Evolutionary conservation across 495 filamentous ascomycete genomes (phyloP).

Genomic region (Talaromyces borbonicus): DNA sequence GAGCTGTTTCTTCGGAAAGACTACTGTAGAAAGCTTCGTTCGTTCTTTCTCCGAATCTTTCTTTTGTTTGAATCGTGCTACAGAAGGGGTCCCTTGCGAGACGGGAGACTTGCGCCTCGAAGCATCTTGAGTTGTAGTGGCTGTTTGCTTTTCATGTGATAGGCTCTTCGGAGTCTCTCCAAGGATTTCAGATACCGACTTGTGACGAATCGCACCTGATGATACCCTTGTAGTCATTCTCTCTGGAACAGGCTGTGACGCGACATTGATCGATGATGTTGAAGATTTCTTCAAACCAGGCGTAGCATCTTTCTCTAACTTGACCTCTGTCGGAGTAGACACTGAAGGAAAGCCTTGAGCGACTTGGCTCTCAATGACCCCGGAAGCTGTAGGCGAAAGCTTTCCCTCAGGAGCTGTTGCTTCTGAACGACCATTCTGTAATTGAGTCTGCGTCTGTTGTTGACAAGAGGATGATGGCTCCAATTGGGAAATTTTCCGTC

Average conservation of each 20-base stretch:
- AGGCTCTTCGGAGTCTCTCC: constrained; percentile 47
- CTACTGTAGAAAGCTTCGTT: constrained; percentile 64
- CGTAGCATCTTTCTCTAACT: not conserved
- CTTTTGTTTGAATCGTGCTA: constrained; percentile 40
- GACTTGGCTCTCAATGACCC: constrained; percentile 5
- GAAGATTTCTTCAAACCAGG: not conserved
- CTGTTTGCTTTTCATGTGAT: constrained; percentile 14
- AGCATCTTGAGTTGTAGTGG: not conserved
- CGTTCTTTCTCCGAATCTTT: constrained; percentile 53
- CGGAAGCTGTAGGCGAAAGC: constrained; percentile 1
- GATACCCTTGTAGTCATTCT: constrained; percentile 55
- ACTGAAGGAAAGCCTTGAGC: constrained; percentile 11
- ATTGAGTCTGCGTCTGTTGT: too few relatives aligned
- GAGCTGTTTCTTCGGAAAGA: constrained; percentile 58
- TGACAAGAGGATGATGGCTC: not conserved
- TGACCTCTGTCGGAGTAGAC: constrained; percentile 5
- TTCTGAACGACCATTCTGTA: not conserved
- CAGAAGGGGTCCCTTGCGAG: constrained; percentile 30
- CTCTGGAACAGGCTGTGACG: constrained; percentile 27
- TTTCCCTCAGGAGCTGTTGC: constrained; percentile 2
- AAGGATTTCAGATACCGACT: constrained; percentile 64
- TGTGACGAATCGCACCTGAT: constrained; percentile 59
- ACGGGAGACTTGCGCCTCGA: constrained; percentile 18
- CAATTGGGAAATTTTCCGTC: constrained; percentile 12
- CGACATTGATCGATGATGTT: constrained; percentile 4